Conservation (phyloP, 1,284 basidiomycete genomes). For the Tilletia caries region DNA sequence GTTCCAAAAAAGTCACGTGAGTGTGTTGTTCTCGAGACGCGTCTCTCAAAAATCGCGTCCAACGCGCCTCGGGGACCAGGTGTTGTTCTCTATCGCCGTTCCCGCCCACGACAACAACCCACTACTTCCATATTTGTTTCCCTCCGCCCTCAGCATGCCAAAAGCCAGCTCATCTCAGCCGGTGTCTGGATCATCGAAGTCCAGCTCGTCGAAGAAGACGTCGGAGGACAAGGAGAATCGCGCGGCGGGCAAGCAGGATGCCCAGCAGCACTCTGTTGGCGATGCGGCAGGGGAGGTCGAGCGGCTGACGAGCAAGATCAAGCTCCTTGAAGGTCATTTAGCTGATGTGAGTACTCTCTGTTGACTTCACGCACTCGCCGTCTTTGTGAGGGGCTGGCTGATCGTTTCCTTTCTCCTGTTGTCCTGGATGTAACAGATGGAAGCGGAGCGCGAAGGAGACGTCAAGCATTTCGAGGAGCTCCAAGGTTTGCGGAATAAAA, state of each 20-base stretch:
- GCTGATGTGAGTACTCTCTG: background rate
- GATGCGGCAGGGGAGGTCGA: slow-evolving; percentile 1
- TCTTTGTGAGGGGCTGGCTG: background rate
- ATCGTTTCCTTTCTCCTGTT: background rate
- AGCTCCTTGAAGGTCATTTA: background rate
- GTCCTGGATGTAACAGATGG: slow-evolving; percentile 12
- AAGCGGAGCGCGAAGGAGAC: slow-evolving; percentile 39
- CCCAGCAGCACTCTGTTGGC: background rate
- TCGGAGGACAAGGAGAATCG: slow-evolving; percentile 8
- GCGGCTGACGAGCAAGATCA: background rate
- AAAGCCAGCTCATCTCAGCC: background rate
- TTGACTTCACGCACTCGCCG: background rate
- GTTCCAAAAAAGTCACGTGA: slow-evolving; percentile 8
- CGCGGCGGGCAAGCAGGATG: background rate
- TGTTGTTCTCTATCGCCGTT: too few species aligned
- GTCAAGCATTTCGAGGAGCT: slow-evolving; percentile 47
- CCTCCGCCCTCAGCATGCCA: background rate
- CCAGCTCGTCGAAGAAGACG: background rate
- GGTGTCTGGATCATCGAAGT: background rate
- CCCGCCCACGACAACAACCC: too few species aligned
- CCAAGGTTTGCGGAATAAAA: slow-evolving; percentile 36
- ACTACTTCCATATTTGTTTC: too few species aligned
- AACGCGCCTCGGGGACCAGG: too few species aligned
- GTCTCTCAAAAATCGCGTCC: background rate
- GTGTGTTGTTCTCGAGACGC: background rate